Percentiles rank a stretch among this genome's conserved stretches.
These are phyloP conservation scores for Diphasiastrum complanatum DNA, from an alignment of 83 land plant species.

Conservation along the genomic window DNA sequence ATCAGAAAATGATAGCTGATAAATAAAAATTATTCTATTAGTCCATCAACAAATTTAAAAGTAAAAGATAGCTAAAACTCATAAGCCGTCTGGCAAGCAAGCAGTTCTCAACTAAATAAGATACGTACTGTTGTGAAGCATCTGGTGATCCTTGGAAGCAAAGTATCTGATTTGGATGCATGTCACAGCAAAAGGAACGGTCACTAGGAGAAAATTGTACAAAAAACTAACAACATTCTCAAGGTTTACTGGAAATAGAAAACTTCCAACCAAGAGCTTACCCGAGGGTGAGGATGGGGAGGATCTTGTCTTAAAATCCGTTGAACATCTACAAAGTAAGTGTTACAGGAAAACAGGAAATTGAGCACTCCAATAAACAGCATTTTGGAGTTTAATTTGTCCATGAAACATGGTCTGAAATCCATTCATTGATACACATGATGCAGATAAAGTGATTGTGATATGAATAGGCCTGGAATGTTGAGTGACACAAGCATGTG, in stretches of 20 bases:
- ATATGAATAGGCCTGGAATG: too few relatives aligned
- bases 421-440: too few relatives aligned
- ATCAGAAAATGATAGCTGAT: too few relatives aligned
- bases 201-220: background rate
- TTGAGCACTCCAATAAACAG: background rate
- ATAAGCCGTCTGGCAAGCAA: too few relatives aligned
- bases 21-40: background rate
- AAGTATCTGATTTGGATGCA: constrained; percentile 51
- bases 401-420: too few relatives aligned
- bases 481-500: too few relatives aligned
- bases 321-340: constrained; percentile 76
- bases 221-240: background rate
- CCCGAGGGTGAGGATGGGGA: constrained; percentile 84
- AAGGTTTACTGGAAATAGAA: background rate
- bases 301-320: constrained; percentile 56
- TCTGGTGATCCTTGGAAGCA: constrained; percentile 94
- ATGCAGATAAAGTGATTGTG: too few relatives aligned
- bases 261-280: constrained; percentile 30
- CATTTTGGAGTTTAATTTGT: too few relatives aligned
- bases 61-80: background rate
- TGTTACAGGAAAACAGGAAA: constrained; percentile 8
- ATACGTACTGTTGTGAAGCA: constrained; percentile 94
- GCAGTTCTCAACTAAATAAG: background rate
- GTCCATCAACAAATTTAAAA: background rate
- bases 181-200: background rate